These are phyloP conservation scores for Sporothrix brasiliensis DNA, from an alignment of 2,329 filamentous ascomycete genomes.

Conservation along the genomic window DNA sequence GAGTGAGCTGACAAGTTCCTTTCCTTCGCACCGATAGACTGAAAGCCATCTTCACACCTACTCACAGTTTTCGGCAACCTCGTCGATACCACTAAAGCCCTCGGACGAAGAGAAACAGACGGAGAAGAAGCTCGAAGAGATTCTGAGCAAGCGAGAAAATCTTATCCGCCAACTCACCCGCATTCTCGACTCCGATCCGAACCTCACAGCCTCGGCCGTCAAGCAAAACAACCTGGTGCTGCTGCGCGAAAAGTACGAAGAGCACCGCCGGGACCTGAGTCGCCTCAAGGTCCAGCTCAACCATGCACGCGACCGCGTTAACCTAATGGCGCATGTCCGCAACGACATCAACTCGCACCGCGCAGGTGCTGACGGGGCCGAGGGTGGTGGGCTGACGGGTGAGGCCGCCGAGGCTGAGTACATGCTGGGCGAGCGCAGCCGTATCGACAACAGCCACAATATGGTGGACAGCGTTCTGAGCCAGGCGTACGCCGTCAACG, in stretches of 20 bases:
- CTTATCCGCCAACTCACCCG: slow-evolving; percentile 81
- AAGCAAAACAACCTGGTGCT: slow-evolving; percentile 95
- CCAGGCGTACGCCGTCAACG: slow-evolving; percentile 95
- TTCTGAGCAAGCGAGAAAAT: slow-evolving; percentile 81
- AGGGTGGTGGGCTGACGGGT: slow-evolving; percentile 54
- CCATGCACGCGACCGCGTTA: slow-evolving; percentile 81
- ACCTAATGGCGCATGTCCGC: slow-evolving; percentile 86
- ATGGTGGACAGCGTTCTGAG: slow-evolving; percentile 88
- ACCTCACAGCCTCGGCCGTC: slow-evolving; percentile 84
- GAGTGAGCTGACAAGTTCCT: not conserved
- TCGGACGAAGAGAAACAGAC: slow-evolving; percentile 80
- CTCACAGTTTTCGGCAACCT: slow-evolving; percentile 82
- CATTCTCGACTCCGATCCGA: slow-evolving; percentile 88
- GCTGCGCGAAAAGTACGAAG: slow-evolving; percentile 83
- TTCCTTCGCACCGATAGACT: slow-evolving; percentile 58
- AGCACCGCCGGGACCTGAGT: slow-evolving; percentile 80
- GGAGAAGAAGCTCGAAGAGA: slow-evolving; percentile 79
- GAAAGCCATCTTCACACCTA: slow-evolving; percentile 83
- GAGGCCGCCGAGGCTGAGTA: slow-evolving; percentile 89
- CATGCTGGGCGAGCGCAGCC: slow-evolving; percentile 86
- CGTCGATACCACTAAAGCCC: slow-evolving; percentile 79
- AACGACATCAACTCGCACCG: slow-evolving; percentile 91
- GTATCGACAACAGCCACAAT: slow-evolving; percentile 86
- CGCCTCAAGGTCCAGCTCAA: slow-evolving; percentile 73
- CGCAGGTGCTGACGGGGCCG: slow-evolving; percentile 80